Percentiles rank a stretch among this genome's conserved stretches.
phyloP scores from a whole-genome alignment of 805 yeast genomes.

The Lipomyces lipofer region DNA sequence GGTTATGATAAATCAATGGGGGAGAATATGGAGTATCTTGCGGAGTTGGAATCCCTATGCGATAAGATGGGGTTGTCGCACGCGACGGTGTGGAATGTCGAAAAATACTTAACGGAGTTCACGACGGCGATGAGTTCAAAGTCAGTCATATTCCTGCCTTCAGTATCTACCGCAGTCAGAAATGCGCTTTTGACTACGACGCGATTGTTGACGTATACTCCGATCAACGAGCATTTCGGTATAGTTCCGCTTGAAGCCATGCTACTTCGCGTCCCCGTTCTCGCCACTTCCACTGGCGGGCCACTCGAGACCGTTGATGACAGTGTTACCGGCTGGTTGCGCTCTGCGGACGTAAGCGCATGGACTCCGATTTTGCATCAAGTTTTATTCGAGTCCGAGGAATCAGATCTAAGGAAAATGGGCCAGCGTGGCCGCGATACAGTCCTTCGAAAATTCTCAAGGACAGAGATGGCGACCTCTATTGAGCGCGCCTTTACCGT shows the following conservation, averaged over 20 bases:
- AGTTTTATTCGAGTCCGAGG: constrained; percentile 32
- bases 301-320: constrained; percentile 76
- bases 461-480: constrained; percentile 21
- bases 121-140: constrained; percentile 29
- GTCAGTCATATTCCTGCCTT: constrained; percentile 74
- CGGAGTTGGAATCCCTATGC: constrained; percentile 57
- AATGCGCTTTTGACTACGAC: constrained; percentile 59
- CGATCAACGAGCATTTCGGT: constrained; percentile 92
- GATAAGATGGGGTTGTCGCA: constrained; percentile 48
- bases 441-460: constrained; percentile 40
- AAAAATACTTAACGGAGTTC: constrained; percentile 7
- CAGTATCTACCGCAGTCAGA: constrained; percentile 67
- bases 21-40: constrained; percentile 74
- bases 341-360: constrained; percentile 37
- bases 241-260: constrained; percentile 96
- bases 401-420: constrained; percentile 34
- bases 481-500: constrained; percentile 12
- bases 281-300: constrained; percentile 89
- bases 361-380: constrained; percentile 42
- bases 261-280: constrained; percentile 77
- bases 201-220: constrained; percentile 76
- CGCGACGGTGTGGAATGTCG: constrained; percentile 42
- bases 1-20: constrained; percentile 78
- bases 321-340: constrained; percentile 41
- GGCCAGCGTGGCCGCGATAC: constrained; percentile 38